Evolutionary conservation across 2,329 filamentous ascomycete species (phyloP), one percentile per base, ranked within the genome.

Genomic region (Orbilia javanica): DNA sequence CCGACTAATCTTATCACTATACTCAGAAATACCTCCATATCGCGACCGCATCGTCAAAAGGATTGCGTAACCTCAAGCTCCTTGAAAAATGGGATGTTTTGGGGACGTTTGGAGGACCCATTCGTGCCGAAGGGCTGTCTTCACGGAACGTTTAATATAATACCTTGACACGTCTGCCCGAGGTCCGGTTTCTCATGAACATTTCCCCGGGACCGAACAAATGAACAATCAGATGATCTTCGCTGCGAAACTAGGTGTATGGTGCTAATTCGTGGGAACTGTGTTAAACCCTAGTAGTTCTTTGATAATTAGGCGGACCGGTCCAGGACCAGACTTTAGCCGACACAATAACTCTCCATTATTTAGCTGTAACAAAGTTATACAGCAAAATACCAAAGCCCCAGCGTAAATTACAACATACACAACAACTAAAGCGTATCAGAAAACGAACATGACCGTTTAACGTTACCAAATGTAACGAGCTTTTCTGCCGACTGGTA

Each of bases 261-360:
- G 27, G 29, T 69, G 55, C 39, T 69, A 70, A 76, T 76, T 76
- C 65, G 65, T 76, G 72, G 71, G 72, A 76, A 76, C 65, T 76
- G 66, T 70, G 46, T 60, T 63, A 64, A 60, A 60, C 34, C 55
- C 55, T 22, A 60, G 42, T 42, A 64, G 18, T 46, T 39, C 27
- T 39, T 20, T 62, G 39, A 74, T 39, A 66, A 68, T 75, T 75
- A 75, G 55, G 44, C 71, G 44, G 63, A 25, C 53, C 44, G 44
- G 44, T 52, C 62, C 55, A 60, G 31, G 55, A 50, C 42, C 22
- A 39, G 44, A 64, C 20, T 70, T 77, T 77, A 77, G 73, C 65
- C 73, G 73, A 70, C 55, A 53, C 48, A 62, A 67, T 66, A 34
- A 60, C 36, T 73, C 50, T 39, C 44, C 27, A 31, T 46, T 62